A percentile compares a stretch with the other conserved stretches of the same genome.
phyloP scores from a whole-genome alignment of 2,329 filamentous ascomycete species.

The Zasmidium cellare region DNA sequence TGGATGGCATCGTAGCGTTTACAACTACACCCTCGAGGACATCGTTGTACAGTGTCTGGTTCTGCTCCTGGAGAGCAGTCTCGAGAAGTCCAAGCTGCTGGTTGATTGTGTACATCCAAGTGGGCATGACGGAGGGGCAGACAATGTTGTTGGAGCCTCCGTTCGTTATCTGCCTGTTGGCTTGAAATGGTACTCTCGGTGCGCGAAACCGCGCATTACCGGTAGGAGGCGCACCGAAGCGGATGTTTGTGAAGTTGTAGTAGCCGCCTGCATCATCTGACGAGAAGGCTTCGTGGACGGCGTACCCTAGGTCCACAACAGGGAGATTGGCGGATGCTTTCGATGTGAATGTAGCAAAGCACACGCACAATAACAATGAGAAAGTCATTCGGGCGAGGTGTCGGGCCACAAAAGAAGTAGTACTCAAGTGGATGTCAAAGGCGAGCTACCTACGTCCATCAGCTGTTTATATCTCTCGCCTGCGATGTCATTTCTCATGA shows the following conservation, averaged over 20 bases:
- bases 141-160: conserved; percentile 42
- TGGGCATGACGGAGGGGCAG: conserved; percentile 47
- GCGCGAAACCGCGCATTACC: conserved; percentile 53
- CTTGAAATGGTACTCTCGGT: conserved; percentile 40
- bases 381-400: too few species aligned
- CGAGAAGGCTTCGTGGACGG: not conserved
- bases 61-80: not conserved
- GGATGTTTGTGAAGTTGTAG: conserved; percentile 59
- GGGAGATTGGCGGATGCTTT: too few species aligned
- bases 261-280: conserved; percentile 7
- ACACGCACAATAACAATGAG: too few species aligned
- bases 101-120: conserved; percentile 39
- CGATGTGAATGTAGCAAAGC: too few species aligned
- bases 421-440: too few species aligned
- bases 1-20: too few species aligned
- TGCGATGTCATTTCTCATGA: too few species aligned
- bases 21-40: not conserved
- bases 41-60: conserved; percentile 19
- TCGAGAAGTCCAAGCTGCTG: not conserved
- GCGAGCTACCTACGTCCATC: too few species aligned
- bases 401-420: too few species aligned
- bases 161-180: conserved; percentile 46
- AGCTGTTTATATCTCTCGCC: too few species aligned
- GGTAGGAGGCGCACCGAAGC: conserved; percentile 55
- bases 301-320: conserved; percentile 1